Conservation (phyloP, 2,329 filamentous ascomycete species). For the Endocalyx cinctus region DNA sequence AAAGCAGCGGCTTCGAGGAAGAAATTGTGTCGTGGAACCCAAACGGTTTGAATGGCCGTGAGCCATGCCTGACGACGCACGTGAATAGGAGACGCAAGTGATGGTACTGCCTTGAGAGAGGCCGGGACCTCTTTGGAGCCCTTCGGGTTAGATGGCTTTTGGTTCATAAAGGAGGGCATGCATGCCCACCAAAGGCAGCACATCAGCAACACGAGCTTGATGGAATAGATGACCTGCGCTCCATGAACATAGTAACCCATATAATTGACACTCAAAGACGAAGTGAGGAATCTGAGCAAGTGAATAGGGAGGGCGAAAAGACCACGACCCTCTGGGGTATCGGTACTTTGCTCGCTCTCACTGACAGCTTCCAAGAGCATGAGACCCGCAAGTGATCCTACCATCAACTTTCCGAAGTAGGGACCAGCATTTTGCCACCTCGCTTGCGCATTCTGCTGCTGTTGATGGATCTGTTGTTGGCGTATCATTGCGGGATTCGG, state of each 20-base stretch:
- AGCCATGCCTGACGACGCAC: conserved; percentile 88
- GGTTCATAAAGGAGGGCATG: conserved; percentile 49
- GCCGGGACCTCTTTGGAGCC: conserved; percentile 31
- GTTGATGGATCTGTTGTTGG: conserved; percentile 53
- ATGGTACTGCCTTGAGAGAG: conserved; percentile 54
- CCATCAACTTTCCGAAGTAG: conserved; percentile 76
- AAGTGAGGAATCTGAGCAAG: conserved; percentile 45
- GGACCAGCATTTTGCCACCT: conserved; percentile 51
- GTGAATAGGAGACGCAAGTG: conserved; percentile 75
- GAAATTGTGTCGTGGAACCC: conserved; percentile 84
- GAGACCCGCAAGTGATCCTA: conserved; percentile 83
- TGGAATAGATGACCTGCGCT: conserved; percentile 41
- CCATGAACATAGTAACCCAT: conserved; percentile 48
- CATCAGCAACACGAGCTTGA: conserved; percentile 49
- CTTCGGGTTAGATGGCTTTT: conserved; percentile 50
- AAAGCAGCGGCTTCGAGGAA: conserved; percentile 80
- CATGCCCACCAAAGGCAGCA: conserved; percentile 52
- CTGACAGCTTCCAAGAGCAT: conserved; percentile 84
- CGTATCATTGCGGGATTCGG: conserved; percentile 42
- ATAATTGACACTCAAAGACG: conserved; percentile 45
- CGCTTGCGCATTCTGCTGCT: conserved; percentile 44
- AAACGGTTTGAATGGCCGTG: conserved; percentile 86
- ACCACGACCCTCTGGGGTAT: conserved; percentile 61
- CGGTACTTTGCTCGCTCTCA: conserved; percentile 60
- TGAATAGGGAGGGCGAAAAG: conserved; percentile 61